Base-by-base conservation (phyloP, 768 basidiomycete genomes). In the Lactarius sp. region DNA sequence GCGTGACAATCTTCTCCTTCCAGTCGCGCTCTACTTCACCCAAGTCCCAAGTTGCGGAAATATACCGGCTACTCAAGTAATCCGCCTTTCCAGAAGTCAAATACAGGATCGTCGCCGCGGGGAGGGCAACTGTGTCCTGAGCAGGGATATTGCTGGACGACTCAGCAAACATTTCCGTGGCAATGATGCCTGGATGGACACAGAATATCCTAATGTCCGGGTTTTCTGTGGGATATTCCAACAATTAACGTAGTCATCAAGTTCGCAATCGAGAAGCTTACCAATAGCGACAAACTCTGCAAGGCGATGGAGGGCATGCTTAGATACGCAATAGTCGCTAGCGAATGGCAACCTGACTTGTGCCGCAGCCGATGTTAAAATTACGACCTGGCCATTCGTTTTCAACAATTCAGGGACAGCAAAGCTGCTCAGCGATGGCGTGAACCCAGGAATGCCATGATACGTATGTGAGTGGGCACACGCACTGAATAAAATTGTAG, bases 261-360 rank as follows among this genome's bases (percentile, higher is more conserved):
- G 12, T 41, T 41, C 41, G 12, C 10, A 41, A 41, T 41, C 12
- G 41, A 0, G 41, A 13, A 14, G 4, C 41, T 41, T 41, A 41
- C 41, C 41, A 14, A 41, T 37, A 10, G 31, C 34, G 39, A 66
- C 12, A 14, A 62, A 59, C 46, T 62, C 52, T 27, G 27, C 27
- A 5, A 66, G 39, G 9, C 61, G 56, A 37, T 54, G 39, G 6
- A 66, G 22, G 0, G 61, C 61, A 6, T 49, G 46, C 34, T 66
- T 66, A 3, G 65, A 62, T 4, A 53, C 27, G 49, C 52, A 62
- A 41, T 63, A 66, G 37, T 63, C 61, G 39, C 65, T 66, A 20
- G 27, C 20, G 10, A 14, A 37, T 14, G 61, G 44, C n/a, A 37
- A 2, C 36, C 61, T 56, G 0, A 42, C 4, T 39, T 54, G 56